Base-by-base conservation (phyloP, 148 eudicot species). In the Agrostemma githago region DNA sequence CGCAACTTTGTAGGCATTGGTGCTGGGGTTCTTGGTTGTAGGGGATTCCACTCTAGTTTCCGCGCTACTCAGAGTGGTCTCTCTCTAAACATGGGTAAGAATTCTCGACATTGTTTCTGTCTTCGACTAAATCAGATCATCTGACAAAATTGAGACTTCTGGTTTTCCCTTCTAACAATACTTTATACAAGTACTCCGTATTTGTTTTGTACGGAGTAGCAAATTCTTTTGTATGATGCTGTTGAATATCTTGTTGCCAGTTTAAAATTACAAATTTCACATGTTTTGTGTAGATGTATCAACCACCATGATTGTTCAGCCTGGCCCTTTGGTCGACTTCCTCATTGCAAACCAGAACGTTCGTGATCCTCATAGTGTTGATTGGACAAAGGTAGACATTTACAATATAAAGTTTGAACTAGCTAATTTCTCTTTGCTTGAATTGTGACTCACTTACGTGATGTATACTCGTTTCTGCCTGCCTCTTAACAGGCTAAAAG, bases 41-140 rank as follows among this genome's bases (percentile, higher is more conserved):
- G 83, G 8, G 92, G 92, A 38, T 83, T 88, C 9, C 88, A 88
- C 60, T 86, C 89, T 16, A 88, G 89, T 66, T 88, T 88, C 19
- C 78, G 85, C 39, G 81, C 82, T 20, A 86, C 88, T 21, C 92
- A 81, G 68, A 78, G 73, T 20, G 91, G 92, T 11, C 75, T 88
- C 2, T 84, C 88, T 15, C 78, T 88, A 42, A 86, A 88, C 39
- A 88, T 84, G 64, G 89, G 92, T 86, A 77, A 70, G 70, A n/a
- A n/a, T n/a, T n/a, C n/a, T n/a, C n/a, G n/a, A n/a, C n/a, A n/a
- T n/a, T n/a, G n/a, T n/a, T n/a, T n/a, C n/a, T n/a, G n/a, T n/a
- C n/a, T n/a, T n/a, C n/a, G n/a, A n/a, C n/a, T n/a, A n/a, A n/a
- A n/a, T n/a, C n/a, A n/a, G n/a, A n/a, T n/a, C n/a, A n/a, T n/a